Evolutionary conservation across 73 alveolate species (phyloP).

Genomic region (Paramecium sonneborni): DNA sequence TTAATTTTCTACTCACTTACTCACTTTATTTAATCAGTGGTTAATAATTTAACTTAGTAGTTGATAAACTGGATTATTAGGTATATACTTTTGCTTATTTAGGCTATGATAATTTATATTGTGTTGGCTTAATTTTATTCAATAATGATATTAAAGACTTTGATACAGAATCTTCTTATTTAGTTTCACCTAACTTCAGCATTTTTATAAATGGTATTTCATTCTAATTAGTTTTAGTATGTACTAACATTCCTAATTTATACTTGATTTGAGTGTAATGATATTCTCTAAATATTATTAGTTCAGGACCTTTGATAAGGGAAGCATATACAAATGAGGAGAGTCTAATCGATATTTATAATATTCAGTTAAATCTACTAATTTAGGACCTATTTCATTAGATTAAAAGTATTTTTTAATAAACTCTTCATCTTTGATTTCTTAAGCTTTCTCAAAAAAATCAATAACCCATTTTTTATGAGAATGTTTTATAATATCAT

Average conservation of each 20-base stretch:
- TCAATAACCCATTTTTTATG: slow-evolving; percentile 17
- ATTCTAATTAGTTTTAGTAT: background rate
- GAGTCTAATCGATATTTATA: slow-evolving; percentile 6
- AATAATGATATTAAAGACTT: background rate
- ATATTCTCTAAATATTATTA: background rate
- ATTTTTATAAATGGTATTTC: background rate
- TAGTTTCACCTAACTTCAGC: background rate
- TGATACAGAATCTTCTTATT: background rate
- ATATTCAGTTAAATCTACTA: background rate
- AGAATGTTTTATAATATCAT: background rate
- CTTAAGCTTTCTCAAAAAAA: background rate
- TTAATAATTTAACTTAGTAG: background rate
- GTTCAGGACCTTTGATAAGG: background rate
- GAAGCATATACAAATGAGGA: slow-evolving; percentile 29
- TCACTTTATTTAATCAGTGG: background rate
- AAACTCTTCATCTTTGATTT: background rate
- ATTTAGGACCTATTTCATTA: background rate
- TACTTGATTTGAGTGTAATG: background rate
- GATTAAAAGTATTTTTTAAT: background rate
- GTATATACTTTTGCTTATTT: slow-evolving; percentile 5
- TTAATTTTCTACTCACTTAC: background rate
- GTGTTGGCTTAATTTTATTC: background rate
- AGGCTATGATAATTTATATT: background rate
- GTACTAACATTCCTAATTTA: background rate
- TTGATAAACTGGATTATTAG: background rate